These are phyloP conservation scores for Thermochaetoides thermophila DNA, from an alignment of 495 filamentous ascomycete genomes.

Conservation along the genomic window DNA sequence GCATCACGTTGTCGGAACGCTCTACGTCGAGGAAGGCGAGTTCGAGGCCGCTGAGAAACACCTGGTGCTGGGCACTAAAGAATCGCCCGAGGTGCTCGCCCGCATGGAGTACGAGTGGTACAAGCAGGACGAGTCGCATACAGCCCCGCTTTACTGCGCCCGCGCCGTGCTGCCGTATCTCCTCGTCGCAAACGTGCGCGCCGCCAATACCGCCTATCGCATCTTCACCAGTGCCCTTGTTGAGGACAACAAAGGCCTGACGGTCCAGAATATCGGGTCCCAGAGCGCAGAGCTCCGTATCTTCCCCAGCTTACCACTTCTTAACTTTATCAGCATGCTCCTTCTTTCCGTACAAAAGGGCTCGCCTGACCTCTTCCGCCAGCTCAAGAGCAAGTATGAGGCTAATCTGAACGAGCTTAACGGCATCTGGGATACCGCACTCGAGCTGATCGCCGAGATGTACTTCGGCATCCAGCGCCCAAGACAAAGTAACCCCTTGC, in stretches of 20 bases:
- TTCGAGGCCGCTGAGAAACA: constrained; percentile 88
- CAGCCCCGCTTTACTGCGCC: constrained; percentile 76
- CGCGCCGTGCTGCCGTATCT: constrained; percentile 88
- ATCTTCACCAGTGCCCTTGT: constrained; percentile 64
- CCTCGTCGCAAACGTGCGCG: constrained; percentile 75
- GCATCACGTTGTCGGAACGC: constrained; percentile 78
- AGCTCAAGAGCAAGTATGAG: constrained; percentile 69
- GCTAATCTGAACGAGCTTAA: constrained; percentile 55
- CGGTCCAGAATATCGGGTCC: constrained; percentile 69
- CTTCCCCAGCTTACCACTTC: constrained; percentile 72
- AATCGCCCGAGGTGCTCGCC: constrained; percentile 66
- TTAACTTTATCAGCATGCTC: constrained; percentile 83
- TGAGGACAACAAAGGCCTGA: constrained; percentile 48
- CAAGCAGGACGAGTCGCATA: constrained; percentile 70
- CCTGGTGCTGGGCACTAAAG: constrained; percentile 75
- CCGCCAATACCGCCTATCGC: constrained; percentile 66
- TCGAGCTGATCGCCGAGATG: constrained; percentile 84
- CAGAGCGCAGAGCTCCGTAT: constrained; percentile 59
- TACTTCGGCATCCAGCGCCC: constrained; percentile 94
- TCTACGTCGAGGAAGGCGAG: constrained; percentile 83
- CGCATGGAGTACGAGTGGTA: constrained; percentile 91
- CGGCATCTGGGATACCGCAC: constrained; percentile 63
- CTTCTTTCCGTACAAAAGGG: constrained; percentile 74
- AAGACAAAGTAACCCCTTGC: constrained; percentile 69
- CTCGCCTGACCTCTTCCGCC: constrained; percentile 61